Conservation (phyloP, 768 basidiomycete species). For the Infundibulicybe gibba region DNA sequence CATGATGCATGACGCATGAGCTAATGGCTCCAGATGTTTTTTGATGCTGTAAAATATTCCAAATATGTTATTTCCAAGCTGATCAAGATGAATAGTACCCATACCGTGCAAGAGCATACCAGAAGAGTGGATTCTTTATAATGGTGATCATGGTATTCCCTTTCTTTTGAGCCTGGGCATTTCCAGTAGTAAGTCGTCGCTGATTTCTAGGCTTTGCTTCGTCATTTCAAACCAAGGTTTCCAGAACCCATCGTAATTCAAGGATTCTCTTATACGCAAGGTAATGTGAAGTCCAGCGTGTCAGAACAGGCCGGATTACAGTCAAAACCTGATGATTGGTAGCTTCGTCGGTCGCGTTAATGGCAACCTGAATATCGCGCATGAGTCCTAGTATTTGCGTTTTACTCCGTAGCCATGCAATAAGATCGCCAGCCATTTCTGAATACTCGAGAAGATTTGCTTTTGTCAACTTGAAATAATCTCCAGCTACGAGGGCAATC, state of each 20-base stretch:
- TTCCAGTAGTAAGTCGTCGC: background rate
- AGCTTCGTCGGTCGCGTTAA: constrained; percentile 11
- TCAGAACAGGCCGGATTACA: constrained; percentile 21
- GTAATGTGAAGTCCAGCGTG: constrained; percentile 26
- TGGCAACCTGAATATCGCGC: no score
- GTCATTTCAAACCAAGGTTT: constrained; percentile 11
- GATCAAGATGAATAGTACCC: constrained; percentile 27
- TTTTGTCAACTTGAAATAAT: no score
- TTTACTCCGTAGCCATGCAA: constrained; percentile 22
- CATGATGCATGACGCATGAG: background rate
- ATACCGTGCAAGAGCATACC: constrained; percentile 12
- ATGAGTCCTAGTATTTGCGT: constrained; percentile 14
- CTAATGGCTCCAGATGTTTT: background rate
- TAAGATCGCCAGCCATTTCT: constrained; percentile 21
- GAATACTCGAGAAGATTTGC: no score
- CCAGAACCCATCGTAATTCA: constrained; percentile 13
- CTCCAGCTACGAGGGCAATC: constrained; percentile 35
- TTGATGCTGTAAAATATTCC: constrained; percentile 19
- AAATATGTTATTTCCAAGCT: constrained; percentile 24
- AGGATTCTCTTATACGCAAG: constrained; percentile 21
- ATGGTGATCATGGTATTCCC: background rate
- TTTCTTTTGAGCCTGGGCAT: background rate
- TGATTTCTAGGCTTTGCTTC: background rate
- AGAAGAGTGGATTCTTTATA: background rate
- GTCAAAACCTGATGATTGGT: background rate